Conservation (phyloP, 2,329 filamentous ascomycete species). For the Erysiphe pulchra region DNA sequence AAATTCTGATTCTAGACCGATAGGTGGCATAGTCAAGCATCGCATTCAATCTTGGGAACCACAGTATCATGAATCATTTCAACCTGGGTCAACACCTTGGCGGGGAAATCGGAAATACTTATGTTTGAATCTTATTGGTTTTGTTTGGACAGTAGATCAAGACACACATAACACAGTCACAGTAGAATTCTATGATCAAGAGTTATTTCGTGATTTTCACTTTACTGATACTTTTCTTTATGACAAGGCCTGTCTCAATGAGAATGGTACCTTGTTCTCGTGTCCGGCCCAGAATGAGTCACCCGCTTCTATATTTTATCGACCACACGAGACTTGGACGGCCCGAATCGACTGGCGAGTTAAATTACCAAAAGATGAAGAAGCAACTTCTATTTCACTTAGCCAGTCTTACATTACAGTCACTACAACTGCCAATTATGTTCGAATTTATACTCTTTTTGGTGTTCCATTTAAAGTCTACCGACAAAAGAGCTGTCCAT, state of each 20-base stretch:
- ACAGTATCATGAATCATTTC: slow-evolving; percentile 60
- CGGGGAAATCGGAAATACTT: slow-evolving; percentile 81
- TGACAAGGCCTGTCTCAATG: slow-evolving; percentile 80
- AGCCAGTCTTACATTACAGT: slow-evolving; percentile 81
- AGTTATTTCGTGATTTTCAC: slow-evolving; percentile 80
- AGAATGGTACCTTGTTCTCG: slow-evolving; percentile 65
- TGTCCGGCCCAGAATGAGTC: slow-evolving; percentile 39
- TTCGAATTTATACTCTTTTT: slow-evolving; percentile 79
- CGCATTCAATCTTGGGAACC: slow-evolving; percentile 19
- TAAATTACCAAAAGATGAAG: slow-evolving; percentile 64
- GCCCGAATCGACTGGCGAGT: slow-evolving; percentile 75
- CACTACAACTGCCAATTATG: slow-evolving; percentile 65
- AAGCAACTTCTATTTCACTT: slow-evolving; percentile 66
- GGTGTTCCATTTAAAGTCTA: slow-evolving; percentile 76
- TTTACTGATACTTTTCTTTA: slow-evolving; percentile 93
- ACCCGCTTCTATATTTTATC: slow-evolving; percentile 74
- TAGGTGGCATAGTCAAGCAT: slow-evolving; percentile 18
- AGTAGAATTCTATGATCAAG: slow-evolving; percentile 91
- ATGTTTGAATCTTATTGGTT: slow-evolving; percentile 77
- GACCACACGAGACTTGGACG: slow-evolving; percentile 94
- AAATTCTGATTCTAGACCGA: slow-evolving; percentile 18
- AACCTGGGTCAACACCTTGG: slow-evolving; percentile 90
- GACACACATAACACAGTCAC: slow-evolving; percentile 83
- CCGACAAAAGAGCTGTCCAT: slow-evolving; percentile 68
- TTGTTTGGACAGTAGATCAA: slow-evolving; percentile 93